Conservation (phyloP, 2,329 filamentous ascomycete species). For the Bipolaris victoriae region DNA sequence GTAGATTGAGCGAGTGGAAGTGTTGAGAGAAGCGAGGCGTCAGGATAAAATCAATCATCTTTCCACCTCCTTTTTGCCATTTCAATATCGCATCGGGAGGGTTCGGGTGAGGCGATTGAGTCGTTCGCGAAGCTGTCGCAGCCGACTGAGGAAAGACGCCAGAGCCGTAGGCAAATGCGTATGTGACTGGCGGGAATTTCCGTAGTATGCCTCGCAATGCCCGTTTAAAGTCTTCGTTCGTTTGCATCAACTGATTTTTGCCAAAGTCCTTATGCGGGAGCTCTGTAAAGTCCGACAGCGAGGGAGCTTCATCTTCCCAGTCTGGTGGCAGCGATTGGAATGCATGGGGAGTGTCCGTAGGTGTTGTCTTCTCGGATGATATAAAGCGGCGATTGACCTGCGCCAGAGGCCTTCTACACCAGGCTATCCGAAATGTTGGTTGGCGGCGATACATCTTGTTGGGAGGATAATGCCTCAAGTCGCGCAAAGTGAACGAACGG, state of each 20-base stretch:
- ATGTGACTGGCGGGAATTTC: slow-evolving; percentile 93
- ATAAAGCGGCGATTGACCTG: slow-evolving; percentile 32
- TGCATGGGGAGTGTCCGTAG: slow-evolving; percentile 24
- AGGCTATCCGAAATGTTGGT: slow-evolving; percentile 37
- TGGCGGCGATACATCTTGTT: slow-evolving; percentile 44
- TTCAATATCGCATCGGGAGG: slow-evolving; percentile 80
- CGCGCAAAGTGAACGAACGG: slow-evolving; percentile 25
- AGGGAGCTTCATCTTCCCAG: slow-evolving; percentile 77
- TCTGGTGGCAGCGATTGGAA: slow-evolving; percentile 56
- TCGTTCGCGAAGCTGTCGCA: slow-evolving; percentile 53
- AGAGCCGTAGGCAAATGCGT: slow-evolving; percentile 96
- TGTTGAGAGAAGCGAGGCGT: slow-evolving; percentile 93
- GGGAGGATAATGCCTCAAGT: slow-evolving; percentile 26
- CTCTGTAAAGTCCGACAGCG: slow-evolving; percentile 75
- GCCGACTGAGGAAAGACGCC: slow-evolving; percentile 87
- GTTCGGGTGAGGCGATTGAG: slow-evolving; percentile 77
- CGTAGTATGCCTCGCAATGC: slow-evolving; percentile 84
- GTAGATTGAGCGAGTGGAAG: slow-evolving; percentile 93
- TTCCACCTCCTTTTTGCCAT: slow-evolving; percentile 84
- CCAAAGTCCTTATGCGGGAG: slow-evolving; percentile 79
- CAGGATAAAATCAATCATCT: slow-evolving; percentile 99
- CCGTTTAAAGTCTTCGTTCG: slow-evolving; percentile 95
- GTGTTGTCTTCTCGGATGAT: slow-evolving; percentile 32
- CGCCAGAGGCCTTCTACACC: slow-evolving; percentile 33
- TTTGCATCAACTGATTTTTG: slow-evolving; percentile 90